These are phyloP conservation scores for Phytopythium aichiense DNA, from an alignment of 352 stramenopile species.

Conservation along the genomic window DNA sequence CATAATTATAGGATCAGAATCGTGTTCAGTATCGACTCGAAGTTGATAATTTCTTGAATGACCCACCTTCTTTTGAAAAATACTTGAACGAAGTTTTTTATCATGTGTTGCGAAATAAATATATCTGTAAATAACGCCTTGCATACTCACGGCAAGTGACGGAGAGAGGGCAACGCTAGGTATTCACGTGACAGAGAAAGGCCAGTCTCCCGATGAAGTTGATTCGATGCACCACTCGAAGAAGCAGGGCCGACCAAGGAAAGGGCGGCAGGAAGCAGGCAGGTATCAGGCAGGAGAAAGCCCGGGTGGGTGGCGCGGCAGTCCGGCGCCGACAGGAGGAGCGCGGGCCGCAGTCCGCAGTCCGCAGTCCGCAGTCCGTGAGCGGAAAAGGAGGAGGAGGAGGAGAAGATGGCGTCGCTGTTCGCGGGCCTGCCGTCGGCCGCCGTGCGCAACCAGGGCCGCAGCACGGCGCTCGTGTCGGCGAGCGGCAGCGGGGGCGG, in stretches of 20 bases:
- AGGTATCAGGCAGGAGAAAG: background rate
- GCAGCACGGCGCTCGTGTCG: conserved; percentile 35
- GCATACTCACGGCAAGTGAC: no score
- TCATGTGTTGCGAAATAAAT: no score
- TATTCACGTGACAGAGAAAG: background rate
- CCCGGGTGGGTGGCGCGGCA: background rate
- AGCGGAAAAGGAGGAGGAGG: no score
- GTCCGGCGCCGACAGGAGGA: background rate
- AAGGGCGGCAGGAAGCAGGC: background rate
- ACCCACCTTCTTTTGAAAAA: no score
- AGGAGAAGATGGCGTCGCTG: conserved; percentile 50
- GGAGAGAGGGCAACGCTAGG: no score
- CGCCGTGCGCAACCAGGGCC: conserved; percentile 42
- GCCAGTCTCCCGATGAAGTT: background rate
- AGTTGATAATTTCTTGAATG: no score
- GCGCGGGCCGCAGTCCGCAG: background rate
- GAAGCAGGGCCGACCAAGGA: conserved; percentile 1
- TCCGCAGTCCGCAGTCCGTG: no score
- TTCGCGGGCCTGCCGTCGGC: conserved; percentile 68
- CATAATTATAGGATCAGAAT: no score
- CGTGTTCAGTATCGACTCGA: no score
- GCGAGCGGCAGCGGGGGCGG: conserved; percentile 12
- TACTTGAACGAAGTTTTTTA: no score
- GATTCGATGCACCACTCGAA: background rate
- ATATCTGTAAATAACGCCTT: no score